phyloP scores from a whole-genome alignment of 306 rosid species.

The Vachellia pachyceras region DNA sequence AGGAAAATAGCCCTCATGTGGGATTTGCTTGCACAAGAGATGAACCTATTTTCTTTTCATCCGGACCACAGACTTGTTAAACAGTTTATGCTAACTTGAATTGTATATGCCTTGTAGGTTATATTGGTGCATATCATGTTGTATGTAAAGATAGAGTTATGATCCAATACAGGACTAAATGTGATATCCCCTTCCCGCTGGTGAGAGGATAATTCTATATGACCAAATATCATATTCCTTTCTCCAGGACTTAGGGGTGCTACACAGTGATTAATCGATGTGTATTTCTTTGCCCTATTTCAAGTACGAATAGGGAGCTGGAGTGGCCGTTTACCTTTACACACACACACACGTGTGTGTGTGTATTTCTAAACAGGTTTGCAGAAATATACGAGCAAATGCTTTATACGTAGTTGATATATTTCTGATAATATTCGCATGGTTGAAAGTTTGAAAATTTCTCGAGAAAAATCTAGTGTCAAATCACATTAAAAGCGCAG shows the following conservation, averaged over 20 bases:
- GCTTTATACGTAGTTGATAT: neutral
- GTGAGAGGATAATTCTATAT: constrained; percentile 5
- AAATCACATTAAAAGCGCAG: neutral
- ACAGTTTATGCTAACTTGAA: constrained; percentile 58
- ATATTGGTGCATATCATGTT: constrained; percentile 54
- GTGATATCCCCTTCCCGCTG: constrained; percentile 14
- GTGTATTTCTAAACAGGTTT: neutral
- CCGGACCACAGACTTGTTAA: constrained; percentile 54
- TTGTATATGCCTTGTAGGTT: constrained; percentile 85
- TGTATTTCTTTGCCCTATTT: constrained; percentile 7
- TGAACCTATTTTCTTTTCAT: constrained; percentile 50
- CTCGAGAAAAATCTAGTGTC: neutral
- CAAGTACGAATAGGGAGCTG: constrained; percentile 11
- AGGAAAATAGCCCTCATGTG: constrained; percentile 40
- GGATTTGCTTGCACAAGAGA: constrained; percentile 49
- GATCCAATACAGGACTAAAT: constrained; percentile 42
- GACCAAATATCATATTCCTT: neutral
- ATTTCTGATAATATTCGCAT: neutral
- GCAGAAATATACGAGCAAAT: neutral
- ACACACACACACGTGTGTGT: neutral
- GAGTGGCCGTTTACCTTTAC: neutral
- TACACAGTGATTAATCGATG: constrained; percentile 1
- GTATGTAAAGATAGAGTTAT: constrained; percentile 53
- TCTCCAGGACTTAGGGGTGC: constrained; percentile 21
- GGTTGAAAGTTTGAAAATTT: neutral